phyloP scores from a whole-genome alignment of 257 asterid species.

The Oldenlandia corymbosa region DNA sequence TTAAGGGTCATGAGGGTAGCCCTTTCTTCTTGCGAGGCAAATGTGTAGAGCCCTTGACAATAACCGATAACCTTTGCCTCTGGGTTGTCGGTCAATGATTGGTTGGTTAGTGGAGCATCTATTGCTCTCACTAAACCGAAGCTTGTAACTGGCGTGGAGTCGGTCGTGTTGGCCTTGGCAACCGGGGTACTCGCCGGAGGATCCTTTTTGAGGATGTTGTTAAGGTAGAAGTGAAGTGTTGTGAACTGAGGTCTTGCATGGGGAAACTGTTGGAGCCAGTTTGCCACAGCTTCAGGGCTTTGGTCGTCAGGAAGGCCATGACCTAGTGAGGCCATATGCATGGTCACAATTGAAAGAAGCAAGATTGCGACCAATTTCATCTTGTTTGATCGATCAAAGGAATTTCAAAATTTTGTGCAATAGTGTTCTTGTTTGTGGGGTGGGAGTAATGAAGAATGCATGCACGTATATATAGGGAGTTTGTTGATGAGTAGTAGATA shows the following conservation, averaged over 20 bases:
- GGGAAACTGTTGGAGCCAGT: neutral
- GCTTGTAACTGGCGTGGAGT: neutral
- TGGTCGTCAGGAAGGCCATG: constrained; percentile 2
- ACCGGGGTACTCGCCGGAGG: neutral
- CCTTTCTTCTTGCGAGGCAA: neutral
- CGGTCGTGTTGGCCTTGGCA: neutral
- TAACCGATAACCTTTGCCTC: neutral
- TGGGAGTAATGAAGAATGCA: too few relatives aligned
- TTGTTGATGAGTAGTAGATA: too few relatives aligned
- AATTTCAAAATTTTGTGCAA: too few relatives aligned
- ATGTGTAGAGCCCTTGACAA: neutral
- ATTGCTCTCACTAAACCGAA: neutral
- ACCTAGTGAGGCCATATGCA: neutral
- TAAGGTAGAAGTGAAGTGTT: neutral
- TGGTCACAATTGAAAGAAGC: neutral
- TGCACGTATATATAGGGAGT: too few relatives aligned
- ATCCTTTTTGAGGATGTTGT: neutral
- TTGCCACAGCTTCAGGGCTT: neutral
- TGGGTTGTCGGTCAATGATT: neutral
- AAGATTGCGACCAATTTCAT: too few relatives aligned
- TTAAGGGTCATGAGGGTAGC: neutral
- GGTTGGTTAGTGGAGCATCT: too few relatives aligned
- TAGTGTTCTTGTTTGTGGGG: too few relatives aligned
- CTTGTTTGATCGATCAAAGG: too few relatives aligned
- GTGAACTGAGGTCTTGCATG: neutral